A percentile compares a stretch with the other conserved stretches of the same genome.
These are phyloP conservation scores for Naganishia sp. DNA, from an alignment of 1,284 basidiomycete species.

Conservation along the genomic window DNA sequence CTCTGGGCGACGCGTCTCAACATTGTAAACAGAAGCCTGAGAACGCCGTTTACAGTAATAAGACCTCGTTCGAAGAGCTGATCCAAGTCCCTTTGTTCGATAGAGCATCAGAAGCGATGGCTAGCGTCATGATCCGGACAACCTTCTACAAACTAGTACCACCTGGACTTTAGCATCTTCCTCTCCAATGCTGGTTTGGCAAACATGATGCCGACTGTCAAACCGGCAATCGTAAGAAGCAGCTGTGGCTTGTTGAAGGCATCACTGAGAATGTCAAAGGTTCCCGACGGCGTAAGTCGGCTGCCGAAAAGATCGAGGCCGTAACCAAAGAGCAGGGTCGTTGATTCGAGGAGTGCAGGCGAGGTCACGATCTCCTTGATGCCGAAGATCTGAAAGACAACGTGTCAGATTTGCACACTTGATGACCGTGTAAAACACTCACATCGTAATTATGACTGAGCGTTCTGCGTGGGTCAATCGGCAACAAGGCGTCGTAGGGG, in stretches of 20 bases:
- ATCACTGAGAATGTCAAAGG: constrained; percentile 89
- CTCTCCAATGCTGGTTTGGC: constrained; percentile 58
- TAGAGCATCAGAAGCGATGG: too few relatives aligned
- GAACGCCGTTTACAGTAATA: not conserved
- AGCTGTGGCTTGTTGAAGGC: constrained; percentile 93
- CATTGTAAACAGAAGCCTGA: not conserved
- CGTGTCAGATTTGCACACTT: not conserved
- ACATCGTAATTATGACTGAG: constrained; percentile 79
- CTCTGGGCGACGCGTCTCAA: not conserved
- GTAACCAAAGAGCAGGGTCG: constrained; percentile 80
- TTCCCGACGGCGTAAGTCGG: constrained; percentile 78
- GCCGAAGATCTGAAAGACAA: constrained; percentile 63
- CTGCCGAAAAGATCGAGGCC: constrained; percentile 87
- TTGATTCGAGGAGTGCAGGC: constrained; percentile 86
- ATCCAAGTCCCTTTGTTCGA: not conserved
- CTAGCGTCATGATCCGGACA: too few relatives aligned
- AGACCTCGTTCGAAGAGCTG: not conserved
- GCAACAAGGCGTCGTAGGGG: constrained; percentile 77
- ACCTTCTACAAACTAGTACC: constrained; percentile 40
- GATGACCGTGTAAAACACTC: constrained; percentile 35
- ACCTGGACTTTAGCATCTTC: constrained; percentile 48
- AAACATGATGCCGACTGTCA: constrained; percentile 71
- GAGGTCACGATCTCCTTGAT: constrained; percentile 68
- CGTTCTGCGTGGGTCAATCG: constrained; percentile 70
- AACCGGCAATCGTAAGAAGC: constrained; percentile 73